Conservation (phyloP, 805 yeast genomes). For the Candida insectalens region DNA sequence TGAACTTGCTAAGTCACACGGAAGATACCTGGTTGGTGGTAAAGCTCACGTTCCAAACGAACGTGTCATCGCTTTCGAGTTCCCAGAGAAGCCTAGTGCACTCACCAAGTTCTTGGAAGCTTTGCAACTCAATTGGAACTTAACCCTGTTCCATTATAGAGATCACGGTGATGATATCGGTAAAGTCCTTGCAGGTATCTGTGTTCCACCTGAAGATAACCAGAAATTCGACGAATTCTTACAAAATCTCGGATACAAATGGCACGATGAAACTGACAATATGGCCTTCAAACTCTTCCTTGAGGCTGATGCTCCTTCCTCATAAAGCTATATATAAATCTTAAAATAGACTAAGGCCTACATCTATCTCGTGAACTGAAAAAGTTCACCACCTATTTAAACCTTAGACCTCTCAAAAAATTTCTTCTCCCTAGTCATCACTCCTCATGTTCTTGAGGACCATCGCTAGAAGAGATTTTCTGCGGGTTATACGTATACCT, state of each 20-base stretch:
- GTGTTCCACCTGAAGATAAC: slow-evolving; percentile 65
- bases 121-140: slow-evolving; percentile 76
- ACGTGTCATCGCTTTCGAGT: slow-evolving; percentile 74
- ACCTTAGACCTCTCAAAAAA: too few species aligned
- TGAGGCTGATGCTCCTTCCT: too few species aligned
- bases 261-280: slow-evolving; percentile 75
- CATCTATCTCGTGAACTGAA: too few species aligned
- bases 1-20: slow-evolving; percentile 93
- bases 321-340: too few species aligned
- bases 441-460: too few species aligned
- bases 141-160: slow-evolving; percentile 92
- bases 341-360: too few species aligned
- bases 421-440: too few species aligned
- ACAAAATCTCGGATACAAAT: slow-evolving; percentile 63
- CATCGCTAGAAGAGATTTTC: too few species aligned
- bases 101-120: slow-evolving; percentile 67
- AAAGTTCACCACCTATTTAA: too few species aligned
- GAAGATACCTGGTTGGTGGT: slow-evolving; percentile 94
- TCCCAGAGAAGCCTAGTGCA: slow-evolving; percentile 98
- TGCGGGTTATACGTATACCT: too few species aligned
- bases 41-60: slow-evolving; percentile 66
- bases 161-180: slow-evolving; percentile 95
- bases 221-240: slow-evolving; percentile 61
- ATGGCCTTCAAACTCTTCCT: slow-evolving; percentile 77
- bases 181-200: slow-evolving; percentile 82